Evolutionary conservation across 345 rosid genomes (phyloP).

Genomic region (Schrenkiella parvula): DNA sequence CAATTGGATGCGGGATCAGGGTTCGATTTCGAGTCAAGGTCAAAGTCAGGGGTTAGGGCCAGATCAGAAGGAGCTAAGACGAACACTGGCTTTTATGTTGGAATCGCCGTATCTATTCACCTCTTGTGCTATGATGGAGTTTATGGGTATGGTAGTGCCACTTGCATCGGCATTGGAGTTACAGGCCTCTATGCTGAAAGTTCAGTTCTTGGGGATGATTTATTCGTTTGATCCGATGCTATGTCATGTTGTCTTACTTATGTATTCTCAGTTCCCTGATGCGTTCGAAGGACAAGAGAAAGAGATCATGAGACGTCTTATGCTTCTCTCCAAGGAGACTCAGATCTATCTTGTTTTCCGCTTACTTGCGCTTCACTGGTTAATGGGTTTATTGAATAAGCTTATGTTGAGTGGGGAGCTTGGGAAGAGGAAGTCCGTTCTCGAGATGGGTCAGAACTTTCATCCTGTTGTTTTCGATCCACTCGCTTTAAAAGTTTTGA

Average conservation of each 20-base stretch:
- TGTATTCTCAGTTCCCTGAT: slow-evolving; percentile 61
- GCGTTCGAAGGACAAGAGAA: slow-evolving; percentile 77
- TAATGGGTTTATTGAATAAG: slow-evolving; percentile 63
- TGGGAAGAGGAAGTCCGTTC: slow-evolving; percentile 49
- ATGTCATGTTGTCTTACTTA: slow-evolving; percentile 63
- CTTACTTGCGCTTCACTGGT: slow-evolving; percentile 83
- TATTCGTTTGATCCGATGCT: slow-evolving; percentile 76
- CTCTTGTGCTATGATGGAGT: slow-evolving; percentile 78
- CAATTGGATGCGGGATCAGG: slow-evolving; percentile 31
- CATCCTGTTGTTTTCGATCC: slow-evolving; percentile 88
- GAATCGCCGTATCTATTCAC: slow-evolving; percentile 80
- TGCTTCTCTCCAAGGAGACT: slow-evolving; percentile 63
- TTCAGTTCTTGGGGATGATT: slow-evolving; percentile 85
- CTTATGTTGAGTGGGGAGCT: slow-evolving; percentile 39
- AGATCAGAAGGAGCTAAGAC: slow-evolving; percentile 85
- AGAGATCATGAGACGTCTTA: slow-evolving; percentile 60
- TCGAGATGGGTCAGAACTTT: slow-evolving; percentile 60
- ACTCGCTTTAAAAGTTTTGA: slow-evolving; percentile 77
- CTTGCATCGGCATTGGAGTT: slow-evolving; percentile 70
- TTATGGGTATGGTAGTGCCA: slow-evolving; percentile 76
- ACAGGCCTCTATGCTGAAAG: slow-evolving; percentile 88
- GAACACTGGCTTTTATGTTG: slow-evolving; percentile 81
- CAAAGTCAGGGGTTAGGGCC: slow-evolving; percentile 39
- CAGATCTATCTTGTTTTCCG: slow-evolving; percentile 70
- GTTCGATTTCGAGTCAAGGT: slow-evolving; percentile 22